Base-by-base conservation (phyloP, 2,329 filamentous ascomycete species). In the Dactylellina drechsleri region DNA sequence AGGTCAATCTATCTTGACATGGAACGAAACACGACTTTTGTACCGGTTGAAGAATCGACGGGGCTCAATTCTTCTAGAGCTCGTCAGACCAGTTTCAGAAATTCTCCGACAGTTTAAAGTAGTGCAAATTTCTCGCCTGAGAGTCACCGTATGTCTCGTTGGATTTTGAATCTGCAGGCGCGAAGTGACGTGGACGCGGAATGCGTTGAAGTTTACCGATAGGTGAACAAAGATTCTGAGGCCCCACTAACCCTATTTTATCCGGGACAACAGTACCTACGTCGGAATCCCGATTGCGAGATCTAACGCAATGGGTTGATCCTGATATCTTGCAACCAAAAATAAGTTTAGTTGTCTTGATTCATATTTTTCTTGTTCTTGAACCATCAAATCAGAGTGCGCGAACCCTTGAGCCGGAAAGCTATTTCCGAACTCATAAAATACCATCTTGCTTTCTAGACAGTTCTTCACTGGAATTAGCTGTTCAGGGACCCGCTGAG, bases 121-220 rank as follows among this genome's bases (percentile, higher is more conserved):
- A 31, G 62, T 20, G 58, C 52, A 58, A 45, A 18, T 41, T 58
- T 28, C 58, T 50, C 26, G 36, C 26, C 40, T 41, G 16, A 36
- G 28, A 67, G 16, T 50, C 45, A 36, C 45, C 28, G 47, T 60
- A 60, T 60, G 65, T 54, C 13, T 41, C 53, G 65, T 53, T 40
- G 28, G 28, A 54, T 43, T 31, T 7, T 28, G 26, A 28, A 28
- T 31, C 54, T 67, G 65, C 65, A 67, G 54, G 65, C 65, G 65
- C 65, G 43, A 26, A 53, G 65, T 67, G 65, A 67, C 65, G 65
- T 67, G 65, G 65, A 67, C 65, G 65, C 16, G 65, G 65, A 67
- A 67, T 67, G 65, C 47, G 65, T 67, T 67, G 65, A 67, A 60
- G 16, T 31, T 43, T 62, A 62, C 59, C 47, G 59, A 62, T 53